A percentile compares a stretch with the other conserved stretches of the same genome.
Conservation (phyloP, 108 stramenopile genomes). For the Pinguiococcus pyrenoidosus region DNA sequence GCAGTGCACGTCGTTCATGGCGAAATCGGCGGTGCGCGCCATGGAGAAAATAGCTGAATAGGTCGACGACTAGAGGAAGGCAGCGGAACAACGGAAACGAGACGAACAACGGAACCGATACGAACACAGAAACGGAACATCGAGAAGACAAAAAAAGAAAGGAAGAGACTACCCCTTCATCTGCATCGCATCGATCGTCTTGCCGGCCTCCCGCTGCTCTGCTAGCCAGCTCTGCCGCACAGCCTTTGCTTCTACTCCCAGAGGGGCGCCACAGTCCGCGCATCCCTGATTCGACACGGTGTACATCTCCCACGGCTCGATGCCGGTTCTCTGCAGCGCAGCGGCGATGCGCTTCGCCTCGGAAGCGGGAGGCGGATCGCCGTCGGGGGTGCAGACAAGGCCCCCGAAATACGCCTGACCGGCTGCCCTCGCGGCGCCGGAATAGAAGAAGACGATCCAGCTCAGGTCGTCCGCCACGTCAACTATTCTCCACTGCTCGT, state of each 20-base stretch:
- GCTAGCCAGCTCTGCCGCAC: too few relatives aligned
- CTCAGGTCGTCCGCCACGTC: constrained; percentile 74
- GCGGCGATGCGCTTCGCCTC: constrained; percentile 36
- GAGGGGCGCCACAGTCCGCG: neutral
- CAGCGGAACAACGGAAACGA: too few relatives aligned
- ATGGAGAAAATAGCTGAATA: too few relatives aligned
- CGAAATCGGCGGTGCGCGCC: too few relatives aligned
- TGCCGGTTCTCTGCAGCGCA: constrained; percentile 55
- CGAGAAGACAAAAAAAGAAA: too few relatives aligned
- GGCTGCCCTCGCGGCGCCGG: constrained; percentile 73
- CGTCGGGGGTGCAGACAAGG: constrained; percentile 73
- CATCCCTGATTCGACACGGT: constrained; percentile 3
- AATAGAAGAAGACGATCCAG: constrained; percentile 79
- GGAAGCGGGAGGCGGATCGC: constrained; percentile 47
- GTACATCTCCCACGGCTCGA: constrained; percentile 76
- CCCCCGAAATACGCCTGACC: constrained; percentile 78
- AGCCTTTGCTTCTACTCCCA: constrained; percentile 7
- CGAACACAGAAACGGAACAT: too few relatives aligned
- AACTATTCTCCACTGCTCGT: constrained; percentile 83
- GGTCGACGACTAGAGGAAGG: too few relatives aligned
- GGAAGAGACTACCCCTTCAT: too few relatives aligned
- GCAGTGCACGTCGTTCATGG: too few relatives aligned
- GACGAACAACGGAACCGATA: too few relatives aligned
- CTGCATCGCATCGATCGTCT: too few relatives aligned
- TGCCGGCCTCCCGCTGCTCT: too few relatives aligned